Conservation (phyloP, 768 basidiomycete genomes). For the Tylopilus vinaceipallidus region DNA sequence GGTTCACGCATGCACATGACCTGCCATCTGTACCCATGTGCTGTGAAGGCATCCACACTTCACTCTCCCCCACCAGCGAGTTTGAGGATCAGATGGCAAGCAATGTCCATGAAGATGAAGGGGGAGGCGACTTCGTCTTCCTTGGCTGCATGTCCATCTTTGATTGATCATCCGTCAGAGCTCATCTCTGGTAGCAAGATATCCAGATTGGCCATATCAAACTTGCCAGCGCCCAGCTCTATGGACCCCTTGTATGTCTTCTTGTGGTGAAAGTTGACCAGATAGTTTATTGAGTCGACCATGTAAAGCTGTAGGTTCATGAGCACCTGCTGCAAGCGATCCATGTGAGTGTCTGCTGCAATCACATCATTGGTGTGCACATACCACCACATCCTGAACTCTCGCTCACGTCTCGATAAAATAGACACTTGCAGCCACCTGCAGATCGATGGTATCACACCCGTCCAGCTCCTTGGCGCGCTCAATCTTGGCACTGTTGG, state of each 20-base stretch:
- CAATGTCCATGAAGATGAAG: conserved; percentile 96
- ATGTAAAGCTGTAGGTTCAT: conserved; percentile 98
- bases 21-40: not conserved
- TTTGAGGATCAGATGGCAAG: conserved; percentile 90
- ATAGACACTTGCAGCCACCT: conserved; percentile 76
- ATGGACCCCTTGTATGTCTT: conserved; percentile 82
- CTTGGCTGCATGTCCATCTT: conserved; percentile 39
- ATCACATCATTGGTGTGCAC: conserved; percentile 24
- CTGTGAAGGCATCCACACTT: not conserved
- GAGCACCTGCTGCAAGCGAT: conserved; percentile 57
- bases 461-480: conserved; percentile 64
- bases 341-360: not conserved
- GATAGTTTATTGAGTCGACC: conserved; percentile 93
- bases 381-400: conserved; percentile 88
- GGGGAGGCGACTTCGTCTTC: conserved; percentile 77
- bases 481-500: conserved; percentile 50
- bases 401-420: conserved; percentile 92
- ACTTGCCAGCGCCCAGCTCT: conserved; percentile 66
- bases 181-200: conserved; percentile 41
- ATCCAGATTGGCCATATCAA: conserved; percentile 53
- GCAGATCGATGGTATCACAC: conserved; percentile 54
- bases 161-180: conserved; percentile 58
- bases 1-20: no score
- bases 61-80: conserved; percentile 69
- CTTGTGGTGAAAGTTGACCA: conserved; percentile 98